phyloP scores from a whole-genome alignment of 352 stramenopile genomes.

The Pythium pyrilobum region DNA sequence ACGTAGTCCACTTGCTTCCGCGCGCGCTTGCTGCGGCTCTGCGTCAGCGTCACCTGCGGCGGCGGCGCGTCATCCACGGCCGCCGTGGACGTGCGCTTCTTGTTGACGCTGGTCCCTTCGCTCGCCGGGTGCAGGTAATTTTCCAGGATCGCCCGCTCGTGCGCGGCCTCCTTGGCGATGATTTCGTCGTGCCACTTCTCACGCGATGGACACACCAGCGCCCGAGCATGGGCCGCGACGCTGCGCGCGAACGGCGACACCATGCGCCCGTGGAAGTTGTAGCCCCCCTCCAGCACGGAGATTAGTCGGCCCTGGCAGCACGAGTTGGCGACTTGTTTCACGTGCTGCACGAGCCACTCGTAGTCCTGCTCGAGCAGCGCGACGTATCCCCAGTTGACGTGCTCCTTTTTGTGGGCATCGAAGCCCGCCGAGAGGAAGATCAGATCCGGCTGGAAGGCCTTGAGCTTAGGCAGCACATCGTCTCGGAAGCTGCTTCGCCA shows the following conservation, averaged over 20 bases:
- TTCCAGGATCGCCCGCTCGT: slow-evolving; percentile 44
- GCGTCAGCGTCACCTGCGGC: not conserved
- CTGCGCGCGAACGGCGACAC: slow-evolving; percentile 77
- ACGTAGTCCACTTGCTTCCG: slow-evolving; percentile 36
- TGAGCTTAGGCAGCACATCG: slow-evolving; percentile 47
- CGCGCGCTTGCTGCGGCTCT: slow-evolving; percentile 21
- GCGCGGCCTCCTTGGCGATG: slow-evolving; percentile 42
- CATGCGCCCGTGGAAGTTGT: slow-evolving; percentile 84
- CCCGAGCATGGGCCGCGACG: slow-evolving; percentile 62
- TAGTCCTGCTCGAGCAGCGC: slow-evolving; percentile 80
- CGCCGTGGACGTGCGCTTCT: not conserved
- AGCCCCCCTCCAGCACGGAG: slow-evolving; percentile 82
- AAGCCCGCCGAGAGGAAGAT: slow-evolving; percentile 83
- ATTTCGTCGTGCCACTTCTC: slow-evolving; percentile 41
- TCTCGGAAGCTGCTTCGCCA: slow-evolving; percentile 76
- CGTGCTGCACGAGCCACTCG: slow-evolving; percentile 69
- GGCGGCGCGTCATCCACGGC: not conserved
- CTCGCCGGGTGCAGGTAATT: slow-evolving; percentile 30
- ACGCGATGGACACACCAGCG: slow-evolving; percentile 42
- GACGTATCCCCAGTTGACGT: slow-evolving; percentile 77
- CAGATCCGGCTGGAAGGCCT: slow-evolving; percentile 60
- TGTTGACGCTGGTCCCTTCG: not conserved
- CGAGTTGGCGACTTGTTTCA: slow-evolving; percentile 71
- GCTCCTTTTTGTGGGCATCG: slow-evolving; percentile 74
- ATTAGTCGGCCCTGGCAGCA: slow-evolving; percentile 71